Percentiles rank a stretch among this genome's conserved stretches.
These are phyloP conservation scores for Serendipita sp. DNA, from an alignment of 768 basidiomycete genomes.

Conservation along the genomic window DNA sequence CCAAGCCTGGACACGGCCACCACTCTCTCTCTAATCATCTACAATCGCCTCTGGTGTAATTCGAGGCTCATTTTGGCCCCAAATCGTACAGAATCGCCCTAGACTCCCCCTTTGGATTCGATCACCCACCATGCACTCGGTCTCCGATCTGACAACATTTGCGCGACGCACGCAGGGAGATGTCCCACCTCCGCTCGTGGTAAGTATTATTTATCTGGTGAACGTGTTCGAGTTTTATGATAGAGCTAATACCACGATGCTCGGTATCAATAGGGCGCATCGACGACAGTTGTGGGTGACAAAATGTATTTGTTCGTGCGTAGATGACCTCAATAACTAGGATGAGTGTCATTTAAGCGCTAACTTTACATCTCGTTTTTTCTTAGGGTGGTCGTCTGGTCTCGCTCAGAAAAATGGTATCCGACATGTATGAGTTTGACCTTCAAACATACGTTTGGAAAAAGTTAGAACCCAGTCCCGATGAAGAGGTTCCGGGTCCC, in stretches of 20 bases:
- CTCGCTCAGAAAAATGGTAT: constrained; percentile 72
- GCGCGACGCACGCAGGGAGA: constrained; percentile 71
- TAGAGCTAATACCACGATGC: not conserved
- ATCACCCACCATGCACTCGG: constrained; percentile 44
- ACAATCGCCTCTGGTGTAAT: no score
- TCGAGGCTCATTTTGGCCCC: no score
- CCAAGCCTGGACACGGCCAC: no score
- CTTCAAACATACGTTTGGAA: constrained; percentile 71
- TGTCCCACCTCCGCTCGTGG: constrained; percentile 78
- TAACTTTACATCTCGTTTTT: not conserved
- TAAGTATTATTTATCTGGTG: constrained; percentile 30
- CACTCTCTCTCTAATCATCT: no score
- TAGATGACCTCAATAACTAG: constrained; percentile 8
- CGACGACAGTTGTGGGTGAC: constrained; percentile 76
- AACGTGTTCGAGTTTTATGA: constrained; percentile 4
- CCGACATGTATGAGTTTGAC: constrained; percentile 84
- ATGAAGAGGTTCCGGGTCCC: constrained; percentile 59
- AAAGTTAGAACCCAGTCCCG: constrained; percentile 39
- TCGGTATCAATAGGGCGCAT: constrained; percentile 46
- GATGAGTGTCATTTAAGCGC: not conserved
- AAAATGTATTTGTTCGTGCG: constrained; percentile 83
- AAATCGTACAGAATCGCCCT: no score
- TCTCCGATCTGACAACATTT: constrained; percentile 79
- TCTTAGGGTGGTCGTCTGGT: constrained; percentile 73
- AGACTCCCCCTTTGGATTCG: no score